Evolutionary conservation across 768 basidiomycete species (phyloP).

Genomic region (Symmetrospora coprosmae): DNA sequence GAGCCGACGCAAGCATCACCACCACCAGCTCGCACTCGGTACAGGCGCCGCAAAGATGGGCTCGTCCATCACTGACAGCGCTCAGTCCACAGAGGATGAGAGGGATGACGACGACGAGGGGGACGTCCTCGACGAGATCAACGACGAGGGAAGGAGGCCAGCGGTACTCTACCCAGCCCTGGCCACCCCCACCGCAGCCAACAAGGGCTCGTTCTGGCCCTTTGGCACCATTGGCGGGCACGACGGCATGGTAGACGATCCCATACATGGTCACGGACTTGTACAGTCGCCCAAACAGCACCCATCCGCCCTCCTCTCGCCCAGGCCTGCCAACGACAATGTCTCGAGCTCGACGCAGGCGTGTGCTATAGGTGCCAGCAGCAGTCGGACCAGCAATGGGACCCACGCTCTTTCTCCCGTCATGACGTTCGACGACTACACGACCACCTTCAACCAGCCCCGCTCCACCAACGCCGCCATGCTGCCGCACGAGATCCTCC

Average conservation of each 20-base stretch:
- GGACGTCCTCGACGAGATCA: slow-evolving; percentile 4
- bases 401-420: slow-evolving; percentile 34
- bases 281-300: background rate
- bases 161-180: slow-evolving; percentile 20
- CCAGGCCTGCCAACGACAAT: background rate
- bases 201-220: slow-evolving; percentile 15
- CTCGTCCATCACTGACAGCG: slow-evolving; percentile 2
- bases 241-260: background rate
- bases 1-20: slow-evolving; percentile 3
- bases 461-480: slow-evolving; percentile 23
- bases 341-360: slow-evolving; percentile 28
- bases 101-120: background rate
- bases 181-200: slow-evolving; percentile 18
- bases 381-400: slow-evolving; percentile 28
- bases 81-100: slow-evolving; percentile 26
- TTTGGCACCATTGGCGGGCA: slow-evolving; percentile 18
- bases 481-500: slow-evolving; percentile 79
- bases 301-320: background rate
- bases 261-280: background rate
- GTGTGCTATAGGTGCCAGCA: slow-evolving; percentile 26
- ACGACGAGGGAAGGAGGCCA: background rate
- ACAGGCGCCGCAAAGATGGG: slow-evolving; percentile 14
- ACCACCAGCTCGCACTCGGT: background rate
- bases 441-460: background rate
- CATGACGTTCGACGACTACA: slow-evolving; percentile 47